Conservation (phyloP, 2,329 filamentous ascomycete genomes). For the Fusarium marasasianum region DNA sequence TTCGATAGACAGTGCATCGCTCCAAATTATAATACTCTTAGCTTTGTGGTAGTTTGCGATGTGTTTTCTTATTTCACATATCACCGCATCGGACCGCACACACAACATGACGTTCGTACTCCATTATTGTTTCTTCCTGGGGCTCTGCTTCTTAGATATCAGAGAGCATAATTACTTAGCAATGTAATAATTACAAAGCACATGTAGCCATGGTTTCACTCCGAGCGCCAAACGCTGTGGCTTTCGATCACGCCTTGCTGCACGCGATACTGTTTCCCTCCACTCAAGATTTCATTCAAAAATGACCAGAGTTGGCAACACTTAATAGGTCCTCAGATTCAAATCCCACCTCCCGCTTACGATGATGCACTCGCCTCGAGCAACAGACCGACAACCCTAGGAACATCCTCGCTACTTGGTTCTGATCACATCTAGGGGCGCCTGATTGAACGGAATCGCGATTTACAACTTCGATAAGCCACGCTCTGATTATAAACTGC, state of each 20-base stretch:
- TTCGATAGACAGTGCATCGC: background rate
- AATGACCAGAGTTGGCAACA: background rate
- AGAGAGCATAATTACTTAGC: rapidly evolving
- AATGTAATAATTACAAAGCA: background rate
- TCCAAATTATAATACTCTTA: rapidly evolving
- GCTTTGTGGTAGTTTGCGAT: background rate
- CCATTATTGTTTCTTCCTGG: rapidly evolving
- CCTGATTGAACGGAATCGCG: background rate
- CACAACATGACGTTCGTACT: background rate
- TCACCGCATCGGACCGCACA: background rate
- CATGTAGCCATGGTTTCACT: background rate
- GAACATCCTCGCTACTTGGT: background rate
- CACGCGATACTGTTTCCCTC: too few species aligned
- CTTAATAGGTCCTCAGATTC: too few species aligned
- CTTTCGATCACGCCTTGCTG: background rate
- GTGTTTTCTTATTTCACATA: background rate
- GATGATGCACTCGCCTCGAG: background rate
- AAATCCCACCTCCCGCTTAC: background rate
- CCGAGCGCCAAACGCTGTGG: background rate
- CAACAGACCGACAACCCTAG: background rate
- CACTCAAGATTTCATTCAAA: background rate
- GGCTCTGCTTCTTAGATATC: rapidly evolving
- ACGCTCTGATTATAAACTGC: too few species aligned
- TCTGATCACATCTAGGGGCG: background rate
- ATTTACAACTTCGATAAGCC: background rate